phyloP scores from a whole-genome alignment of 306 rosid species.

The Parietaria judaica region DNA sequence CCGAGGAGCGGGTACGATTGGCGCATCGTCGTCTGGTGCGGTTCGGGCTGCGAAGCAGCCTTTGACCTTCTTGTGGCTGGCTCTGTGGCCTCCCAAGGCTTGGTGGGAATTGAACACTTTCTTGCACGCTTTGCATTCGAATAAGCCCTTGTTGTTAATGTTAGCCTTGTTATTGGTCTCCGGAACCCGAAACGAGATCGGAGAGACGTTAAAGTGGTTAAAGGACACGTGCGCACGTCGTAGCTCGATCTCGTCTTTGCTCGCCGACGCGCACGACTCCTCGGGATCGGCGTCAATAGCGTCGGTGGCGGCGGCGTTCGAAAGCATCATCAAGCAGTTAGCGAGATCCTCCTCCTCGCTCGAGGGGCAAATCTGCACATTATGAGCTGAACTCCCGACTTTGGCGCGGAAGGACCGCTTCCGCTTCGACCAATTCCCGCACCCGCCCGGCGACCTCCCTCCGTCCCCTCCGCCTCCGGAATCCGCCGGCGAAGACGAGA shows the following conservation, averaged over 20 bases:
- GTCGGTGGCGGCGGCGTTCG: conserved; percentile 54
- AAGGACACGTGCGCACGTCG: conserved; percentile 4
- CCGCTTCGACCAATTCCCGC: conserved; percentile 57
- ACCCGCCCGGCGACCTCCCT: conserved; percentile 21
- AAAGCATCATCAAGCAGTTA: conserved; percentile 85
- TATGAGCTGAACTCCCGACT: conserved; percentile 32
- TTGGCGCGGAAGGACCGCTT: conserved; percentile 64
- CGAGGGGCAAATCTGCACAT: conserved; percentile 42
- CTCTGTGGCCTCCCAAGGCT: conserved; percentile 94
- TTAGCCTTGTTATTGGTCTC: conserved; percentile 15
- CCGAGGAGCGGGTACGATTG: neutral
- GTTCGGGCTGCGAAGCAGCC: conserved; percentile 81
- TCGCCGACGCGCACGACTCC: conserved; percentile 77
- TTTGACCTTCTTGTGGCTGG: conserved; percentile 91
- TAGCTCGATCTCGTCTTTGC: conserved; percentile 51
- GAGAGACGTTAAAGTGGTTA: conserved; percentile 34
- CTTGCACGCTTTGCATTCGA: conserved; percentile 93
- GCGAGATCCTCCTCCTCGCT: conserved; percentile 92
- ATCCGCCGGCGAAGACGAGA: conserved; percentile 39
- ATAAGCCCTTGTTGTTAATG: conserved; percentile 29
- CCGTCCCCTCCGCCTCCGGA: conserved; percentile 31
- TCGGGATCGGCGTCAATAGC: conserved; percentile 35
- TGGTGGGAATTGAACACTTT: conserved; percentile 92
- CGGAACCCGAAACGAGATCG: conserved; percentile 33
- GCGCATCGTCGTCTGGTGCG: conserved; percentile 43